A percentile compares a stretch with the other conserved stretches of the same genome.
Evolutionary conservation across 805 yeast genomes (phyloP).

Genomic region (Wickerhamiella azyma): DNA sequence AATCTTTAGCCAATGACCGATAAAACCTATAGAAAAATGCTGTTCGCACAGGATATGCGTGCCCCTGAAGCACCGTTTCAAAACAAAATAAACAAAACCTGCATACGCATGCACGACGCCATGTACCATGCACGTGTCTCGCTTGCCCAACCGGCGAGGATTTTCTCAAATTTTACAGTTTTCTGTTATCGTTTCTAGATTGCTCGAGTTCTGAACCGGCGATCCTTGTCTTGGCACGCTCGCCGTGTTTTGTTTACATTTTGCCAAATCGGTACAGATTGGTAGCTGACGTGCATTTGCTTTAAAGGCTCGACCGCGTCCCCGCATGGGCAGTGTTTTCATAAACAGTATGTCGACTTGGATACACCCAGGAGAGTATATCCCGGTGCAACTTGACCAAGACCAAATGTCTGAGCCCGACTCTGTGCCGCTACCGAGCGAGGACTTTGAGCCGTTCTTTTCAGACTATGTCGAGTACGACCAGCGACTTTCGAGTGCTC

Average conservation of each 20-base stretch:
- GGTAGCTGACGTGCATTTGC: background rate
- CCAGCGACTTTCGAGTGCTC: constrained; percentile 42
- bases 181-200: no score
- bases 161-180: no score
- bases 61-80: no score
- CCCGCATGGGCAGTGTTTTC: background rate
- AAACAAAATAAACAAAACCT: background rate
- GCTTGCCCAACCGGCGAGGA: background rate
- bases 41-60: no score
- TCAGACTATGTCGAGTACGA: constrained; percentile 33
- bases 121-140: background rate
- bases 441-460: constrained; percentile 35
- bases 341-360: background rate
- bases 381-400: constrained; percentile 6
- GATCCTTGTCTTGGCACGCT: background rate
- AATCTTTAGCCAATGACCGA: no score
- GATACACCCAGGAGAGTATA: background rate
- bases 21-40: no score
- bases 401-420: constrained; percentile 11
- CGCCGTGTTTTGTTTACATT: constrained; percentile 11
- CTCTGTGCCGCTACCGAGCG: constrained; percentile 38
- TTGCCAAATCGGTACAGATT: constrained; percentile 11
- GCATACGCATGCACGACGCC: background rate
- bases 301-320: background rate
- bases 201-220: no score